phyloP scores from a whole-genome alignment of 352 stramenopile genomes.

The Phytophthora melonis region DNA sequence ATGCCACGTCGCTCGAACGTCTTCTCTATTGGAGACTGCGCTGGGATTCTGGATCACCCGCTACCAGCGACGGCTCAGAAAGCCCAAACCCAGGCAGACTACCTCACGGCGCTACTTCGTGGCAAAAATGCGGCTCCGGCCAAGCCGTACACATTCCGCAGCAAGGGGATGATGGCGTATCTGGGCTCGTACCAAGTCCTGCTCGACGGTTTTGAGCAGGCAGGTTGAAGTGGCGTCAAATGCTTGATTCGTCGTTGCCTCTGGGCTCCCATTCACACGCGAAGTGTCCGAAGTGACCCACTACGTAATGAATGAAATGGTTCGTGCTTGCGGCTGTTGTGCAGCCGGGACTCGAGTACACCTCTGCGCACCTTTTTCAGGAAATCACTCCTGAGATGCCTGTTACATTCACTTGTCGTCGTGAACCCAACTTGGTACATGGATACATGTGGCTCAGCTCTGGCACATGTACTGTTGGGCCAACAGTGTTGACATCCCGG shows the following conservation, averaged over 20 bases:
- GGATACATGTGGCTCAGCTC: too few relatives aligned
- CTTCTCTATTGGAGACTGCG: slow-evolving; percentile 96
- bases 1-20: slow-evolving; percentile 77
- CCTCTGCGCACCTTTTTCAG: too few relatives aligned
- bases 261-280: too few relatives aligned
- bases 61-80: slow-evolving; percentile 94
- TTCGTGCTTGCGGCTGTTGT: too few relatives aligned
- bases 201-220: slow-evolving; percentile 67
- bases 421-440: too few relatives aligned
- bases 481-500: too few relatives aligned
- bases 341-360: too few relatives aligned
- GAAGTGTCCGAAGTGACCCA: too few relatives aligned
- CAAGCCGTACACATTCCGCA: slow-evolving; percentile 71
- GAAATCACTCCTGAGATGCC: too few relatives aligned
- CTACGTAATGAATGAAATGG: slow-evolving; percentile 83
- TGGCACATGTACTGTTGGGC: too few relatives aligned
- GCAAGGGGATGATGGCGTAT: slow-evolving; percentile 94
- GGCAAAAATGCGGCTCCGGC: slow-evolving; percentile 55
- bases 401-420: too few relatives aligned
- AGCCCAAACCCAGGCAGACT: slow-evolving; percentile 75
- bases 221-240: slow-evolving; percentile 66
- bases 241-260: too few relatives aligned
- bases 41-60: slow-evolving; percentile 81
- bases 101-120: slow-evolving; percentile 60
- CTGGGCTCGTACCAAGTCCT: slow-evolving; percentile 93